Percentiles rank a stretch among this genome's conserved stretches.
Conservation (phyloP, 2,329 filamentous ascomycete species). For the Cordyceps militaris region DNA sequence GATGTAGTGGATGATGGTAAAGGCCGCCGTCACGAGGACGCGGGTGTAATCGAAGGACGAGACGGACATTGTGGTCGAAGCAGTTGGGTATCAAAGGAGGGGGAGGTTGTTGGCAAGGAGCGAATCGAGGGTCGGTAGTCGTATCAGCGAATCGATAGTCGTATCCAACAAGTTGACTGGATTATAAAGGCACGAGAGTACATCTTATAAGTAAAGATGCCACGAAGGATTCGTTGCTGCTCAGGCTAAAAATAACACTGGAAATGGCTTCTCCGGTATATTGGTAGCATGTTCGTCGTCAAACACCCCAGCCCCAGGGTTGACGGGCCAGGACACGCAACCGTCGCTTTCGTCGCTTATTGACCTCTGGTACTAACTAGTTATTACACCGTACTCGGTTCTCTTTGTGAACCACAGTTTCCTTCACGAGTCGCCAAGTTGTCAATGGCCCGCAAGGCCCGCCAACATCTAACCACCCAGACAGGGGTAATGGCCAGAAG, state of each 20-base stretch:
- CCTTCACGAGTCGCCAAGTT: not conserved
- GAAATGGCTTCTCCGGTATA: not conserved
- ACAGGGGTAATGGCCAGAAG: not conserved
- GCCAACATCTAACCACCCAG: not conserved
- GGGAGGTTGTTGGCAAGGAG: not conserved
- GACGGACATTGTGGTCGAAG: not conserved
- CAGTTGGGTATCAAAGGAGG: not conserved
- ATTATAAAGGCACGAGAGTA: too few relatives aligned
- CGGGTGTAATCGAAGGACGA: not conserved
- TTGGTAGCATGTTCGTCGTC: not conserved
- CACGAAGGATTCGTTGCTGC: too few relatives aligned
- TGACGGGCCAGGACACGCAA: not conserved
- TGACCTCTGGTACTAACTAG: not conserved
- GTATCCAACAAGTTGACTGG: too few relatives aligned
- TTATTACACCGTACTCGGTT: too few relatives aligned
- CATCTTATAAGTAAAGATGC: too few relatives aligned
- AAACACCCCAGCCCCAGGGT: not conserved
- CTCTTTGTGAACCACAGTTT: not conserved
- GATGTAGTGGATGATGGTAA: conserved; percentile 7
- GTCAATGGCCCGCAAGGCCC: not conserved
- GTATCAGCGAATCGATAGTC: too few relatives aligned
- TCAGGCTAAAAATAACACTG: not conserved
- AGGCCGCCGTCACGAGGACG: not conserved
- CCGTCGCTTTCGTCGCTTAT: not conserved
- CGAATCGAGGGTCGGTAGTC: not conserved